A percentile compares a stretch with the other conserved stretches of the same genome.
These are phyloP conservation scores for Aureobasidium sp. DNA, from an alignment of 2,329 filamentous ascomycete species.

Conservation along the genomic window DNA sequence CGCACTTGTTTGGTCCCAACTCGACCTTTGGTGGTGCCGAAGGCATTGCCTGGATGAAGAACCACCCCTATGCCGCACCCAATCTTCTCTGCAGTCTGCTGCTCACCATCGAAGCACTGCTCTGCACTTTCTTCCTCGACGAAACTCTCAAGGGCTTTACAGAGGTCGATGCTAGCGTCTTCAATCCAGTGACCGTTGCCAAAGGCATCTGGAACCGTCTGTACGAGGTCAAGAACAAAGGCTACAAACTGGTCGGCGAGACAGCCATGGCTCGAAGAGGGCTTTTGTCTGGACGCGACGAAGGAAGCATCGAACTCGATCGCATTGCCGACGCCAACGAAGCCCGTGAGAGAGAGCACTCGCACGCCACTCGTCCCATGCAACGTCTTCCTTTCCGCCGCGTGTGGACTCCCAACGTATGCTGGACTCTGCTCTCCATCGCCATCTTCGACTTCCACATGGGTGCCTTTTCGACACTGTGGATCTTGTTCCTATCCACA, in stretches of 20 bases:
- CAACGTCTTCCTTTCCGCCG: slow-evolving; percentile 38
- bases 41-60: slow-evolving; percentile 51
- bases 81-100: slow-evolving; percentile 52
- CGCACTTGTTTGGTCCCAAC: slow-evolving; percentile 47
- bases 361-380: slow-evolving; percentile 26
- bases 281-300: slow-evolving; percentile 23
- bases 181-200: slow-evolving; percentile 20
- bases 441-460: slow-evolving; percentile 65
- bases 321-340: slow-evolving; percentile 25
- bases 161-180: not conserved
- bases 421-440: slow-evolving; percentile 52
- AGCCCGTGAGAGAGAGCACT: slow-evolving; percentile 17
- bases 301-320: slow-evolving; percentile 24
- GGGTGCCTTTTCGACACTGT: slow-evolving; percentile 64
- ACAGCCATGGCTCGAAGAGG: slow-evolving; percentile 22
- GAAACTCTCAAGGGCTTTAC: slow-evolving; percentile 37
- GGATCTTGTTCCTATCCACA: slow-evolving; percentile 68
- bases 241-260: slow-evolving; percentile 22
- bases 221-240: slow-evolving; percentile 20
- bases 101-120: slow-evolving; percentile 43
- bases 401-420: slow-evolving; percentile 46
- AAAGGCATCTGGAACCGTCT: slow-evolving; percentile 17
- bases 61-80: slow-evolving; percentile 55
- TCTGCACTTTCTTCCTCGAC: slow-evolving; percentile 51
- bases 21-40: slow-evolving; percentile 44